These are phyloP conservation scores for Trebouxia sp. DNA, from an alignment of 139 green algal genomes.

Conservation along the genomic window DNA sequence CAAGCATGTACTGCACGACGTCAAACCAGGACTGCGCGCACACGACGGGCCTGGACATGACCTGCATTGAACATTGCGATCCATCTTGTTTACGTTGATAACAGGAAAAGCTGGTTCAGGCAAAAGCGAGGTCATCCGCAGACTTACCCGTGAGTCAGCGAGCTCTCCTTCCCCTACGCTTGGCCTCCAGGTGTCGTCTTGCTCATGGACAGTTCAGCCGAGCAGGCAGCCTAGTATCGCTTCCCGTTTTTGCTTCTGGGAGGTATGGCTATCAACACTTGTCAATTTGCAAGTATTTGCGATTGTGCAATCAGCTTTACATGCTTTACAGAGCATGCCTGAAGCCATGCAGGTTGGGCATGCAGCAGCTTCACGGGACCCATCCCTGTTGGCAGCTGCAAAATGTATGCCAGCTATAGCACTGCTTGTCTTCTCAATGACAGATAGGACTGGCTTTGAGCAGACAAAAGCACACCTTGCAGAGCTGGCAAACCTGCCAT, in stretches of 20 bases:
- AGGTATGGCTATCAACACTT: slow-evolving; percentile 20
- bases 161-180: neutral
- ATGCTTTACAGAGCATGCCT: neutral
- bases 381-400: neutral
- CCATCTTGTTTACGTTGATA: too few relatives aligned
- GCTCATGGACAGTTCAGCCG: neutral
- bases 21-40: too few relatives aligned
- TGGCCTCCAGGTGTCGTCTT: neutral
- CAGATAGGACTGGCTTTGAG: neutral
- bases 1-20: too few relatives aligned
- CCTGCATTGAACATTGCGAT: too few relatives aligned
- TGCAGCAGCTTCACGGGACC: neutral
- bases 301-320: too few relatives aligned
- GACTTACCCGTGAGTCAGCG: neutral
- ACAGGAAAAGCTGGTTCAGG: neutral
- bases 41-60: too few relatives aligned
- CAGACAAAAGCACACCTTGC: neutral
- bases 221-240: too few relatives aligned
- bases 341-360: neutral
- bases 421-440: neutral
- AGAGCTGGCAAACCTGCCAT: neutral
- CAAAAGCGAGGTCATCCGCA: neutral
- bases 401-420: neutral
- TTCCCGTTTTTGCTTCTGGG: neutral
- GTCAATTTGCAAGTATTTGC: too few relatives aligned